phyloP scores from a whole-genome alignment of 768 basidiomycete genomes.

The Suillus sp. region DNA sequence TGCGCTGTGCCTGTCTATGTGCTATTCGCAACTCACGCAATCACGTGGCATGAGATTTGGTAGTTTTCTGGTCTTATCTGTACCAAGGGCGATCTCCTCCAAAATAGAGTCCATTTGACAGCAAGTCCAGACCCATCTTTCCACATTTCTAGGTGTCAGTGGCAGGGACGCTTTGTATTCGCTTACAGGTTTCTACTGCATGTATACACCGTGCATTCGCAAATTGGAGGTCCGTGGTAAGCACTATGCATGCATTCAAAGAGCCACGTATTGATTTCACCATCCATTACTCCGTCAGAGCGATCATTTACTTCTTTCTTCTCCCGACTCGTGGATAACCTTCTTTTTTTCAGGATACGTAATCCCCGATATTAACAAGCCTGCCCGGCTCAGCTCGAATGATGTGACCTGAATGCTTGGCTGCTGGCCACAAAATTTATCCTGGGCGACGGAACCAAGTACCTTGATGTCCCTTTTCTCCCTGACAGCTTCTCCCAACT shows the following conservation, averaged over 20 bases:
- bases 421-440: background rate
- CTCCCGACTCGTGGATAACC: background rate
- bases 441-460: background rate
- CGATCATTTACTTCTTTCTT: background rate
- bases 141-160: background rate
- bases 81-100: background rate
- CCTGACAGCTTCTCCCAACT: background rate
- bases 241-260: background rate
- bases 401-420: background rate
- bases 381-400: background rate
- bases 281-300: background rate
- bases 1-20: background rate
- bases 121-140: too few species aligned
- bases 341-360: slow-evolving; percentile 1
- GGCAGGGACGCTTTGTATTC: background rate
- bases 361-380: background rate
- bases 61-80: background rate
- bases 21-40: background rate
- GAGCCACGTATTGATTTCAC: background rate
- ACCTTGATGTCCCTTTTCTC: background rate
- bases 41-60: background rate
- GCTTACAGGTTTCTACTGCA: background rate
- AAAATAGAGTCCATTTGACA: background rate
- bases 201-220: background rate
- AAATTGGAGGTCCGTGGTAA: background rate